Percentiles rank a stretch among this genome's conserved stretches.
Evolutionary conservation across 163 green algal genomes (phyloP).

Genomic region (Scenedesmus sp.): DNA sequence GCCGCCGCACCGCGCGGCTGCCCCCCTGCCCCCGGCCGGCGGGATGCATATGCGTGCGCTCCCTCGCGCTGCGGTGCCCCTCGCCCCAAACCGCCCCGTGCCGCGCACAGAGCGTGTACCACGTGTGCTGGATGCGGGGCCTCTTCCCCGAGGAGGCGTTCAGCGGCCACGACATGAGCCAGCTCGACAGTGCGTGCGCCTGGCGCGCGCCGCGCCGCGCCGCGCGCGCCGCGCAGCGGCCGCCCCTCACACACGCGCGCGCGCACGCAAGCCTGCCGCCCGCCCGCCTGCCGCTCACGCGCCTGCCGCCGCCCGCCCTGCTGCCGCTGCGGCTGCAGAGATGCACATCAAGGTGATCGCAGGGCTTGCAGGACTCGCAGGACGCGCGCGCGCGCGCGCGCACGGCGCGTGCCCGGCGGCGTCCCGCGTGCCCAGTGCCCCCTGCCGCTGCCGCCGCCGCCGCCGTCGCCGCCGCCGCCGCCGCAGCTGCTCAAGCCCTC

Average conservation of each 20-base stretch:
- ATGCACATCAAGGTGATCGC: conserved; percentile 87
- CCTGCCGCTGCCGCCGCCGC: too few species aligned
- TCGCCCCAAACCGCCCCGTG: too few species aligned
- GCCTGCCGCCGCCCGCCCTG: not conserved
- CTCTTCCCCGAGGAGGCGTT: conserved; percentile 84
- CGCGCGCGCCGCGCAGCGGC: too few species aligned
- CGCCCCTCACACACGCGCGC: too few species aligned
- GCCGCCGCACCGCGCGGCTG: not conserved
- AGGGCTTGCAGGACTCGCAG: too few species aligned
- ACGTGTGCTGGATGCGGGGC: conserved; percentile 83
- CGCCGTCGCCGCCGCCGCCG: too few species aligned
- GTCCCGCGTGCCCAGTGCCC: too few species aligned
- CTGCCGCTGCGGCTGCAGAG: conserved; percentile 55
- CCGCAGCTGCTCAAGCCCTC: not conserved
- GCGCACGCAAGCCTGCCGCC: too few species aligned
- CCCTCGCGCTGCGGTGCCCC: not conserved
- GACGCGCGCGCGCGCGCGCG: too few species aligned
- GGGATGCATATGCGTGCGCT: not conserved
- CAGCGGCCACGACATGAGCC: conserved; percentile 71
- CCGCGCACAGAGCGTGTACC: conserved; percentile 76
- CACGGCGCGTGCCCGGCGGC: too few species aligned
- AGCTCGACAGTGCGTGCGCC: conserved; percentile 68
- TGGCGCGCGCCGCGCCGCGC: too few species aligned
- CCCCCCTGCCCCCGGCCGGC: not conserved
- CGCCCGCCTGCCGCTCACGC: not conserved